Conservation (phyloP, 1,139 yeast species). For the Taphrina pruni region DNA sequence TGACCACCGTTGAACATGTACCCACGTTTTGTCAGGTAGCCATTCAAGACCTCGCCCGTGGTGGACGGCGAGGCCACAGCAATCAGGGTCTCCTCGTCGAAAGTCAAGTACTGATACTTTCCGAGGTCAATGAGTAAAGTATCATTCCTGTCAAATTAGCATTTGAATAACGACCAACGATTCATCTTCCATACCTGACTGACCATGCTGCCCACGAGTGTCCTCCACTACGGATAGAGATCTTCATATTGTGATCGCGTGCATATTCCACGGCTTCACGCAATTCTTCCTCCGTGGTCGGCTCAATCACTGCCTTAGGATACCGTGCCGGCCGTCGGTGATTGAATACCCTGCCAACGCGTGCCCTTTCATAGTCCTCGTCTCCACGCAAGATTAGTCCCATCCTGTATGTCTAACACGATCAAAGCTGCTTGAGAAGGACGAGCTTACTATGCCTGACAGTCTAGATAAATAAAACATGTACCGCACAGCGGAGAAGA, state of each 20-base stretch:
- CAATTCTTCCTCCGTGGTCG: not conserved
- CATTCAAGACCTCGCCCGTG: conserved; percentile 6
- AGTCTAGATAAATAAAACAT: no score
- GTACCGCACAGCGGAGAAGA: no score
- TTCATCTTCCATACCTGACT: not conserved
- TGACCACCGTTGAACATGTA: conserved; percentile 12
- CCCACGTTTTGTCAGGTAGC: conserved; percentile 3
- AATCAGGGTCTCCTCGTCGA: not conserved
- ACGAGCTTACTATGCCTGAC: no score
- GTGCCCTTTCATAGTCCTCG: conserved; percentile 7
- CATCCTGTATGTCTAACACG: not conserved
- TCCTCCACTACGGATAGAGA: not conserved
- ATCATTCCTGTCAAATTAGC: not conserved
- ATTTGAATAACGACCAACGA: not conserved
- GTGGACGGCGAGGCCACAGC: conserved; percentile 11
- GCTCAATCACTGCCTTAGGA: not conserved
- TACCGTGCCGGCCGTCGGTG: conserved; percentile 9
- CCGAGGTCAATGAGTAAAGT: conserved; percentile 4
- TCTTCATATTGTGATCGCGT: not conserved
- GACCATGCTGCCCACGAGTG: conserved; percentile 14
- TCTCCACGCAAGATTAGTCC: not conserved
- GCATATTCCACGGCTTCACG: not conserved
- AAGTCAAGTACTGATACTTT: conserved; percentile 3
- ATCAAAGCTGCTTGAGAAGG: not conserved
- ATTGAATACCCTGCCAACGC: not conserved